Percentiles rank a stretch among this genome's conserved stretches.
Conservation (phyloP, 306 rosid genomes). For the Dryas octopetala region DNA sequence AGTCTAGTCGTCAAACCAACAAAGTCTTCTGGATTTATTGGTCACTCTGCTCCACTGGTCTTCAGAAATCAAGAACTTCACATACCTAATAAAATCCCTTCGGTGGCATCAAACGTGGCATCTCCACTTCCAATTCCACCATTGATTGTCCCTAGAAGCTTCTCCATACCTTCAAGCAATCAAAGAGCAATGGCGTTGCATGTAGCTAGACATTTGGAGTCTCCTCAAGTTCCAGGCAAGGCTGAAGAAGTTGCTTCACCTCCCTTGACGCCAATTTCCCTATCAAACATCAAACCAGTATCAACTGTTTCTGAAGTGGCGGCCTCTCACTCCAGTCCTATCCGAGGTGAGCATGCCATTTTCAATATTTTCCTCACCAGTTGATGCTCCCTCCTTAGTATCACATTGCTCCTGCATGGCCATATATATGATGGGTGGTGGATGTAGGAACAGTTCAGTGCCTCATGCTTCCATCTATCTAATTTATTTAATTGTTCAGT, state of each 20-base stretch:
- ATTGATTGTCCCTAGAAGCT: slow-evolving; percentile 64
- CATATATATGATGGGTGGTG: neutral
- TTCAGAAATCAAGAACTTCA: slow-evolving; percentile 59
- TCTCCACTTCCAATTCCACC: slow-evolving; percentile 94
- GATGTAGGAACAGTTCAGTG: neutral
- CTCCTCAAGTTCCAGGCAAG: slow-evolving; percentile 53
- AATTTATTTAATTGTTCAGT: neutral
- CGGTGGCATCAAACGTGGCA: slow-evolving; percentile 53
- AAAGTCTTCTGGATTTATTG: slow-evolving; percentile 44
- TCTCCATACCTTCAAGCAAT: slow-evolving; percentile 79
- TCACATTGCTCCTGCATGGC: neutral
- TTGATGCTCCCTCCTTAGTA: slow-evolving; percentile 2
- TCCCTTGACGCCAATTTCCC: slow-evolving; percentile 70
- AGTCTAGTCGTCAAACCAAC: slow-evolving; percentile 42
- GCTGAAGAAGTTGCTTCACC: slow-evolving; percentile 64
- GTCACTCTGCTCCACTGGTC: slow-evolving; percentile 75
- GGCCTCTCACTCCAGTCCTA: slow-evolving; percentile 57
- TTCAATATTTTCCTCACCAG: slow-evolving; percentile 14
- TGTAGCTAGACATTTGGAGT: slow-evolving; percentile 60
- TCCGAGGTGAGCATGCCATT: slow-evolving; percentile 51
- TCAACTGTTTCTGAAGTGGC: slow-evolving; percentile 49
- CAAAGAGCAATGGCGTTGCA: slow-evolving; percentile 65
- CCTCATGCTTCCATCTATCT: neutral
- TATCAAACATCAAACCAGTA: slow-evolving; percentile 32
- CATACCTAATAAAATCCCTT: slow-evolving; percentile 43